A percentile compares a stretch with the other conserved stretches of the same genome.
Conservation (phyloP, 1,284 basidiomycete species). For the Apiotrichum montevideense region DNA sequence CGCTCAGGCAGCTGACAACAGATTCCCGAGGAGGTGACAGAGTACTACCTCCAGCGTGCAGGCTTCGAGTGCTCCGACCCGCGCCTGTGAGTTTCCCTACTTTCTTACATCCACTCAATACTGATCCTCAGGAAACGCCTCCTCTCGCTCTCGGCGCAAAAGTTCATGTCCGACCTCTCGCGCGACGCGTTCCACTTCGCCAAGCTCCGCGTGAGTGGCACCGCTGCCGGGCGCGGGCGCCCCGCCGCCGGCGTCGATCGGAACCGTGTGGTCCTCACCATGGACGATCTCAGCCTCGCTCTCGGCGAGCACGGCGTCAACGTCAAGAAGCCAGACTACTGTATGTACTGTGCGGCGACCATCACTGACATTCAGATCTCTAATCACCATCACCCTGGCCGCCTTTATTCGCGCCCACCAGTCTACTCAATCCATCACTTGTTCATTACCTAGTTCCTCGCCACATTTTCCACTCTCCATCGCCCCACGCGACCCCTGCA, state of each 20-base stretch:
- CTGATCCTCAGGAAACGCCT: constrained; percentile 68
- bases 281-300: constrained; percentile 92
- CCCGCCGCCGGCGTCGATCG: constrained; percentile 58
- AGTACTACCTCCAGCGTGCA: constrained; percentile 92
- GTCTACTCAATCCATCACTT: neutral
- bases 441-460: too few relatives aligned
- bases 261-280: constrained; percentile 90
- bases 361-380: neutral
- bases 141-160: constrained; percentile 91
- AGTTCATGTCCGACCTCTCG: constrained; percentile 95
- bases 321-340: constrained; percentile 79
- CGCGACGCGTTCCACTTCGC: constrained; percentile 97
- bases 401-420: neutral
- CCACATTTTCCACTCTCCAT: too few relatives aligned
- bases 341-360: constrained; percentile 23
- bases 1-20: constrained; percentile 38
- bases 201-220: constrained; percentile 66
- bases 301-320: constrained; percentile 93
- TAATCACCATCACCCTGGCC: neutral
- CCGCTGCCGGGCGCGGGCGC: constrained; percentile 45
- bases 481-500: too few relatives aligned
- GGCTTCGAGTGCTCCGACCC: constrained; percentile 96
- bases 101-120: neutral
- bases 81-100: constrained; percentile 60
- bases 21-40: constrained; percentile 98